phyloP scores from a whole-genome alignment of 2,329 filamentous ascomycete species.

The Pseudogymnoascus sp. region DNA sequence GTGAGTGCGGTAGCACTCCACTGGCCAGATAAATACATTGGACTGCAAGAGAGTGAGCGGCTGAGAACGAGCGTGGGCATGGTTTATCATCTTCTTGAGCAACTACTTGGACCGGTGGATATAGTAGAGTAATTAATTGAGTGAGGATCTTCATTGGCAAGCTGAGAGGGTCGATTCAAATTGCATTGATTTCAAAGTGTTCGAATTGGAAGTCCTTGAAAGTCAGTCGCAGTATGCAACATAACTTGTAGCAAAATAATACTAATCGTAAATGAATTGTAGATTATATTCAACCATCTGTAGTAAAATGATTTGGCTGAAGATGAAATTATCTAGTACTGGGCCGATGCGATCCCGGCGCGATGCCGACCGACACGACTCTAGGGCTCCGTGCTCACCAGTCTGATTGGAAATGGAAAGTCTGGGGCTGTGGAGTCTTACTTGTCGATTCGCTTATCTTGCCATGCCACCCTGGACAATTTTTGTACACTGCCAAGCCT shows the following conservation, averaged over 20 bases:
- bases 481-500: background rate
- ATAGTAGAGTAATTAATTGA: background rate
- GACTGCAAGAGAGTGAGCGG: background rate
- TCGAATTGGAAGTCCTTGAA: background rate
- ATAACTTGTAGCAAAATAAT: background rate
- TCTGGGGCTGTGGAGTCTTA: constrained; percentile 4
- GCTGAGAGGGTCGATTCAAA: background rate
- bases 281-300: background rate
- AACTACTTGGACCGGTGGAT: background rate
- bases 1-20: constrained; percentile 13
- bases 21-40: constrained; percentile 24
- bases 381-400: background rate
- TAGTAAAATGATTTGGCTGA: background rate
- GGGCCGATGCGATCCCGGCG: background rate
- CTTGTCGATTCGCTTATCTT: constrained; percentile 1
- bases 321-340: background rate
- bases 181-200: background rate
- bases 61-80: background rate
- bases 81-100: background rate
- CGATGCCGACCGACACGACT: background rate
- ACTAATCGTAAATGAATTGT: background rate
- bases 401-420: background rate
- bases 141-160: background rate
- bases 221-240: background rate
- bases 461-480: constrained; percentile 6